Evolutionary conservation across 164 flowering plant genomes (phyloP).

Genomic region (Stephania yunnanensis): DNA sequence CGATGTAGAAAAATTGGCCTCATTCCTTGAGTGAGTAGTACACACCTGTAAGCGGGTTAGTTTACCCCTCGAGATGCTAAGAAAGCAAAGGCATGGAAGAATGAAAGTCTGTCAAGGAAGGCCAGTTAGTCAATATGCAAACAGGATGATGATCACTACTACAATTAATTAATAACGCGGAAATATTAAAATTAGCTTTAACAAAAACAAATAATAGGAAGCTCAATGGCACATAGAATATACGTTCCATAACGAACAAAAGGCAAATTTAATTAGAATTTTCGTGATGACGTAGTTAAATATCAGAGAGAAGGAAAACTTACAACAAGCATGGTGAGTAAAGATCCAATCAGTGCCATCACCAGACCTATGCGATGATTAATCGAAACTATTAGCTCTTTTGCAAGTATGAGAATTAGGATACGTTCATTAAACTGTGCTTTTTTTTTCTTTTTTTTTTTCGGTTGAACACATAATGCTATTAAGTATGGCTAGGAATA

Average conservation of each 20-base stretch:
- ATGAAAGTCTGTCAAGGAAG: slow-evolving; percentile 58
- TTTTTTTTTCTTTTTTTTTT: neutral
- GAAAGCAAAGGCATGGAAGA: slow-evolving; percentile 79
- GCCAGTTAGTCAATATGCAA: neutral
- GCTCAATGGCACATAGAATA: too few relatives aligned
- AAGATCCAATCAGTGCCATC: slow-evolving; percentile 86
- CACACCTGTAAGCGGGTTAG: slow-evolving; percentile 58
- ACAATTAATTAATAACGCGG: neutral
- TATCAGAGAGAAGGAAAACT: slow-evolving; percentile 20
- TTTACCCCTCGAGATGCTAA: slow-evolving; percentile 74
- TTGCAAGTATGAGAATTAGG: neutral
- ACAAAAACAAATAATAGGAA: too few relatives aligned
- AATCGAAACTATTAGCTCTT: neutral
- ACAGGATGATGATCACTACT: neutral
- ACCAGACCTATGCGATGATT: slow-evolving; percentile 52
- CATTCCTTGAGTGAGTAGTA: neutral
- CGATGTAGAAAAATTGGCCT: too few relatives aligned
- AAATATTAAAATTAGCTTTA: too few relatives aligned
- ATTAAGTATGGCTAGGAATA: neutral
- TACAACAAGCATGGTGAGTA: slow-evolving; percentile 94
- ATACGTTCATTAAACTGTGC: neutral
- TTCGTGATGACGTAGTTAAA: neutral
- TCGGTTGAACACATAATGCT: neutral
- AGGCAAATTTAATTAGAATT: too few relatives aligned
- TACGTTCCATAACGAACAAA: too few relatives aligned